These are phyloP conservation scores for Wickerhamiella pararugosa DNA, from an alignment of 1,139 yeast genomes.

Conservation along the genomic window DNA sequence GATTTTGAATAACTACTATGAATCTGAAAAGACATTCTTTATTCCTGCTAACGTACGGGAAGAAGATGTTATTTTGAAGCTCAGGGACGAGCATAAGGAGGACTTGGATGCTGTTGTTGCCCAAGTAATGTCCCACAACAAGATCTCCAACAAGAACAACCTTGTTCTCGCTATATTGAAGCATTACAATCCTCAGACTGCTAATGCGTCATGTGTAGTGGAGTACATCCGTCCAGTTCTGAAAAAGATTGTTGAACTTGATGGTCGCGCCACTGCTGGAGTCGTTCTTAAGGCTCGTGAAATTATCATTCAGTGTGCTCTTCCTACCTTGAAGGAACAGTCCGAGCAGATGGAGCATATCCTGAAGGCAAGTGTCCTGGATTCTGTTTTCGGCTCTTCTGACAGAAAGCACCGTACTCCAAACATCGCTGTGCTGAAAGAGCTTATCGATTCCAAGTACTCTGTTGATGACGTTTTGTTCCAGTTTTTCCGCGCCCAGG, in stretches of 20 bases:
- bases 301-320: conserved; percentile 85
- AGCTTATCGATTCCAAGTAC: conserved; percentile 90
- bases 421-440: conserved; percentile 61
- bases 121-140: conserved; percentile 73
- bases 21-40: conserved; percentile 62
- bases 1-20: conserved; percentile 55
- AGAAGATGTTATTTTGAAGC: conserved; percentile 58
- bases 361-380: conserved; percentile 79
- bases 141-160: conserved; percentile 87
- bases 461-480: conserved; percentile 91
- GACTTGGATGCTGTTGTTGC: conserved; percentile 59
- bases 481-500: conserved; percentile 72
- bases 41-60: conserved; percentile 51
- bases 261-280: conserved; percentile 78
- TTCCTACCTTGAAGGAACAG: conserved; percentile 92
- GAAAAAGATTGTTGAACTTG: conserved; percentile 71
- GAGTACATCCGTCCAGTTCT: conserved; percentile 53
- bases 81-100: conserved; percentile 77
- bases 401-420: conserved; percentile 57
- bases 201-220: conserved; percentile 44
- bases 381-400: conserved; percentile 75
- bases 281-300: conserved; percentile 96
- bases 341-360: conserved; percentile 95
- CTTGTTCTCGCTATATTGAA: conserved; percentile 73
- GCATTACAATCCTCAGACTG: conserved; percentile 44